Conservation (phyloP, 108 stramenopile genomes). For the Fistulifera pelliculosa region DNA sequence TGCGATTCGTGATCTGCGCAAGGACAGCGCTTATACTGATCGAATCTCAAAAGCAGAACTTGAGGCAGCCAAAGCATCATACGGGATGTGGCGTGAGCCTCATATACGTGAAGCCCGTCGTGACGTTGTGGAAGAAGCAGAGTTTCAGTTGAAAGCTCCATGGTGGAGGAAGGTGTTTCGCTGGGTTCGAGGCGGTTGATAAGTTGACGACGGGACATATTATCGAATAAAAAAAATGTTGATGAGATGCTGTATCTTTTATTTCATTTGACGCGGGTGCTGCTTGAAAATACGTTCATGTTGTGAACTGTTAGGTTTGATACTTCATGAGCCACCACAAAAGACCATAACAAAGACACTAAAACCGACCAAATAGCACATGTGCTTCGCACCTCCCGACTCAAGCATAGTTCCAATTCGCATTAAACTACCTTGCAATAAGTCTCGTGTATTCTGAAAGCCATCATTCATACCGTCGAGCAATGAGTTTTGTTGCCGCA, state of each 20-base stretch:
- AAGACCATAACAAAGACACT: constrained; percentile 77
- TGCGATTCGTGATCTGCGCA: constrained; percentile 36
- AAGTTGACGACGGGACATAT: neutral
- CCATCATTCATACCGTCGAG: constrained; percentile 83
- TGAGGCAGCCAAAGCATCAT: constrained; percentile 34
- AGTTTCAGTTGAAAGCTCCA: constrained; percentile 42
- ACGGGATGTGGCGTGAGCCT: constrained; percentile 59
- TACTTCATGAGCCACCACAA: constrained; percentile 76
- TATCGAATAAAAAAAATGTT: too few relatives aligned
- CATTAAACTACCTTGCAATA: constrained; percentile 54
- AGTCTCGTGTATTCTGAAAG: constrained; percentile 60
- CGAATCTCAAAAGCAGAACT: constrained; percentile 44
- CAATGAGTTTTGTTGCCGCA: constrained; percentile 76
- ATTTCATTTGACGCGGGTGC: too few relatives aligned
- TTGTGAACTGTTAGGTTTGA: constrained; percentile 4
- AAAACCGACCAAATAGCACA: constrained; percentile 84
- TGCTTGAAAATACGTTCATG: too few relatives aligned
- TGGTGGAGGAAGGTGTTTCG: constrained; percentile 32
- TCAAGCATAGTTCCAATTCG: constrained; percentile 85
- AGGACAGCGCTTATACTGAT: constrained; percentile 54
- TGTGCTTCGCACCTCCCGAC: constrained; percentile 71
- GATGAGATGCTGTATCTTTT: too few relatives aligned
- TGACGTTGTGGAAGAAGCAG: constrained; percentile 43
- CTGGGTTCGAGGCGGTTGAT: constrained; percentile 30
- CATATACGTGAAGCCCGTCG: constrained; percentile 26